A percentile compares a stretch with the other conserved stretches of the same genome.
Evolutionary conservation across 352 stramenopile species (phyloP).

Genomic region (Phytophthora niederhauseri): DNA sequence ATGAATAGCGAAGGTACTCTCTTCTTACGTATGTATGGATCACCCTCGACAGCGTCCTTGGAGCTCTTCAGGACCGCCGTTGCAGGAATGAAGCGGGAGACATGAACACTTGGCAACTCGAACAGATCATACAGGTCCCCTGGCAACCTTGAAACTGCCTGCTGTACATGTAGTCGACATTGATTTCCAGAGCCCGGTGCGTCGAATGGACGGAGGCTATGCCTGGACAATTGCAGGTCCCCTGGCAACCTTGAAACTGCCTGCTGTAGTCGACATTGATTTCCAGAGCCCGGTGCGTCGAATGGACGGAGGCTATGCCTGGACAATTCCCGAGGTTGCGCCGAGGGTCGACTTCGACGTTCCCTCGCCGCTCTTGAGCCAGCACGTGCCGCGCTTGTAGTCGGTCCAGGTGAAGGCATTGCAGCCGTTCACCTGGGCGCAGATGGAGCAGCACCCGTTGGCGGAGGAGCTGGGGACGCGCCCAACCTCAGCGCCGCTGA

Average conservation of each 20-base stretch:
- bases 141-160: too few species aligned
- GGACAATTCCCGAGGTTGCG: background rate
- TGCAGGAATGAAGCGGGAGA: too few species aligned
- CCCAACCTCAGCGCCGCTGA: slow-evolving; percentile 9
- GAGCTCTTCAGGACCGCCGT: background rate
- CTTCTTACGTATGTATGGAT: background rate
- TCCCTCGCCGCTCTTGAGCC: slow-evolving; percentile 26
- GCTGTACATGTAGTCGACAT: too few species aligned
- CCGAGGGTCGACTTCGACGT: background rate
- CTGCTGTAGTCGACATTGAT: too few species aligned
- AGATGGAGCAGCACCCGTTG: slow-evolving; percentile 19
- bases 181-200: too few species aligned
- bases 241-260: too few species aligned
- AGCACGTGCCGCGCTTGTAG: slow-evolving; percentile 29
- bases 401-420: slow-evolving; percentile 34
- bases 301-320: background rate
- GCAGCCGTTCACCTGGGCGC: slow-evolving; percentile 16
- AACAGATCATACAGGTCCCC: too few species aligned
- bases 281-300: too few species aligned
- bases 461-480: slow-evolving; percentile 6
- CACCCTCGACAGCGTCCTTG: background rate
- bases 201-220: too few species aligned
- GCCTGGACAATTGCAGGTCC: too few species aligned
- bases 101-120: too few species aligned
- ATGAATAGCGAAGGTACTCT: background rate